Conservation (phyloP, 2,329 filamentous ascomycete genomes). For the Aureobasidium mangrovei region DNA sequence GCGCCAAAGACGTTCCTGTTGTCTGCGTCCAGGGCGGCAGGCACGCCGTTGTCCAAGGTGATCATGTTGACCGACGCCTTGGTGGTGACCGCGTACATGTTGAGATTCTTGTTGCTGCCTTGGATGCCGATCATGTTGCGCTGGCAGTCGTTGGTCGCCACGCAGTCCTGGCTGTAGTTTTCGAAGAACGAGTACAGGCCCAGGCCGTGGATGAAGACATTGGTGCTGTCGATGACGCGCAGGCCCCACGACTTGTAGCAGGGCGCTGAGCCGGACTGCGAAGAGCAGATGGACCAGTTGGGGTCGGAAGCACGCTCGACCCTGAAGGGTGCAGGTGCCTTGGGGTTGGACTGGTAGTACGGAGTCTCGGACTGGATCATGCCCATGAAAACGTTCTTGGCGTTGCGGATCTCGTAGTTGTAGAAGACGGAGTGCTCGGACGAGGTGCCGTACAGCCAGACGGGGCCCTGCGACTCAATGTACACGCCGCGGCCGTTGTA, state of each 20-base stretch:
- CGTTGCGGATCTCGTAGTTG: conserved; percentile 57
- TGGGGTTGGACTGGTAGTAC: conserved; percentile 61
- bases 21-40: conserved; percentile 33
- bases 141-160: conserved; percentile 42
- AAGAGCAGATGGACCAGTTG: conserved; percentile 31
- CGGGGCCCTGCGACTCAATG: conserved; percentile 65
- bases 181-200: conserved; percentile 53
- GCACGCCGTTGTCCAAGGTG: conserved; percentile 27
- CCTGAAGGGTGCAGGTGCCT: conserved; percentile 49
- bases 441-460: conserved; percentile 64
- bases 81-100: conserved; percentile 40
- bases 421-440: conserved; percentile 62
- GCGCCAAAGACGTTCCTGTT: conserved; percentile 43
- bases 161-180: conserved; percentile 46
- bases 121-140: conserved; percentile 40
- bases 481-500: conserved; percentile 80
- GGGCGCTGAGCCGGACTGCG: conserved; percentile 15
- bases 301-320: conserved; percentile 37
- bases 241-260: conserved; percentile 36
- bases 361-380: conserved; percentile 62
- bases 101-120: conserved; percentile 33
- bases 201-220: conserved; percentile 38
- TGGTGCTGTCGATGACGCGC: conserved; percentile 31
- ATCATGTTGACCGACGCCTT: conserved; percentile 45
- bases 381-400: conserved; percentile 54